Percentiles rank a stretch among this genome's conserved stretches.
phyloP scores from a whole-genome alignment of 345 rosid species.

The Brassica cretica region DNA sequence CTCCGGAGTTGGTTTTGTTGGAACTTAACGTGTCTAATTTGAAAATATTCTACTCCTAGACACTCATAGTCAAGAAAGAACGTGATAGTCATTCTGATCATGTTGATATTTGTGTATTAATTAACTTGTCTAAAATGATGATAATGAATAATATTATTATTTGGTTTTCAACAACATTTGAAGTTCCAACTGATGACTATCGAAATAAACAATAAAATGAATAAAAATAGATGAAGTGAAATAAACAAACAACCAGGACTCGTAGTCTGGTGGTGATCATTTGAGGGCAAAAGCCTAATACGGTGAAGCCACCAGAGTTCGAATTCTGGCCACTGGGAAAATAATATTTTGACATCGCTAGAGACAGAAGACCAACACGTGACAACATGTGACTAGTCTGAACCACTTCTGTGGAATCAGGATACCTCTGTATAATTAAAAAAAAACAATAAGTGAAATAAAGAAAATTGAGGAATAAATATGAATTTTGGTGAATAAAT shows the following conservation, averaged over 20 bases:
- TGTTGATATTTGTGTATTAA: not conserved
- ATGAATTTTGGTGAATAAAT: not conserved
- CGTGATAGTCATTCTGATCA: not conserved
- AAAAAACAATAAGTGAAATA: no score
- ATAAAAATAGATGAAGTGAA: not conserved
- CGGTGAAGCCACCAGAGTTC: no score
- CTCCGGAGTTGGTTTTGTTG: constrained; percentile 28
- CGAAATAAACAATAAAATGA: not conserved
- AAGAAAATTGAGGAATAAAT: not conserved
- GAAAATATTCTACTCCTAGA: not conserved
- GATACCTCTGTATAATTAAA: no score
- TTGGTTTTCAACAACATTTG: not conserved
- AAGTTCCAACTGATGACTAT: not conserved
- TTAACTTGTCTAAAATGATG: not conserved
- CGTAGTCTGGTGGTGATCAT: no score
- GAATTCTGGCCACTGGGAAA: no score
- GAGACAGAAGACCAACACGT: no score
- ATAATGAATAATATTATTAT: not conserved
- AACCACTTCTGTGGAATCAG: no score
- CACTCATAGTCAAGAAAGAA: not conserved
- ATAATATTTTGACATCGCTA: no score
- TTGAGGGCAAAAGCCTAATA: no score
- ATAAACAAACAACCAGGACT: no score
- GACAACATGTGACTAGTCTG: no score
- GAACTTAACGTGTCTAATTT: constrained; percentile 9